A percentile compares a stretch with the other conserved stretches of the same genome.
Conservation (phyloP, 257 asterid species). For the Jasminum sambac region DNA sequence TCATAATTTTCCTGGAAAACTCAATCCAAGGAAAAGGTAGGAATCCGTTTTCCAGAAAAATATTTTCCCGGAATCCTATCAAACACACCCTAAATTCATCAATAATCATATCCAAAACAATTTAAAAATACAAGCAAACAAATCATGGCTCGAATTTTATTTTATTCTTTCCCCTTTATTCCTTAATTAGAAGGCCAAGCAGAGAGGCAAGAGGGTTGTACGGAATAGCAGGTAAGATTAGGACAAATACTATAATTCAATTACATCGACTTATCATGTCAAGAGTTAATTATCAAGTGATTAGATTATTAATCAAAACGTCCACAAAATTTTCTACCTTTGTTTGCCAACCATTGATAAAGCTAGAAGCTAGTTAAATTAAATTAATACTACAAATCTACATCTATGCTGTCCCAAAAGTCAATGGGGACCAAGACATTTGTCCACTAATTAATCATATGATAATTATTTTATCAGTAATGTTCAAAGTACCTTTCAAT, state of each 20-base stretch:
- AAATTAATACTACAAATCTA: too few relatives aligned
- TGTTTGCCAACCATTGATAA: slow-evolving; percentile 33
- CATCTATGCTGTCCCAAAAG: slow-evolving; percentile 20
- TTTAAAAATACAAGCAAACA: too few relatives aligned
- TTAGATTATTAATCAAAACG: background rate
- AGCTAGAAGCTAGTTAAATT: background rate
- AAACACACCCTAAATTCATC: too few relatives aligned
- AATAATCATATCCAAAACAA: too few relatives aligned
- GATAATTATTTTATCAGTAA: slow-evolving; percentile 6
- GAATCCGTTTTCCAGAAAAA: too few relatives aligned
- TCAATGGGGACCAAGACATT: slow-evolving; percentile 34
- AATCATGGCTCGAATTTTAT: background rate
- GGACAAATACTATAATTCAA: background rate
- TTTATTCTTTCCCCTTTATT: too few relatives aligned
- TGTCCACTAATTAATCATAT: slow-evolving; percentile 23
- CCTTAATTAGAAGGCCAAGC: background rate
- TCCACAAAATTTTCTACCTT: slow-evolving; percentile 14
- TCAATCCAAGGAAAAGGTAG: too few relatives aligned
- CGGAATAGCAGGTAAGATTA: background rate
- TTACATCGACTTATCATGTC: background rate
- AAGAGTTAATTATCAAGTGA: background rate
- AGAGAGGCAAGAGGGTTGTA: background rate
- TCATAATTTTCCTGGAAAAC: too few relatives aligned
- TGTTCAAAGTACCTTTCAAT: background rate
- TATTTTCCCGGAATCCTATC: too few relatives aligned